These are phyloP conservation scores for Neurospora sp. DNA, from an alignment of 495 filamentous ascomycete species.

Conservation along the genomic window DNA sequence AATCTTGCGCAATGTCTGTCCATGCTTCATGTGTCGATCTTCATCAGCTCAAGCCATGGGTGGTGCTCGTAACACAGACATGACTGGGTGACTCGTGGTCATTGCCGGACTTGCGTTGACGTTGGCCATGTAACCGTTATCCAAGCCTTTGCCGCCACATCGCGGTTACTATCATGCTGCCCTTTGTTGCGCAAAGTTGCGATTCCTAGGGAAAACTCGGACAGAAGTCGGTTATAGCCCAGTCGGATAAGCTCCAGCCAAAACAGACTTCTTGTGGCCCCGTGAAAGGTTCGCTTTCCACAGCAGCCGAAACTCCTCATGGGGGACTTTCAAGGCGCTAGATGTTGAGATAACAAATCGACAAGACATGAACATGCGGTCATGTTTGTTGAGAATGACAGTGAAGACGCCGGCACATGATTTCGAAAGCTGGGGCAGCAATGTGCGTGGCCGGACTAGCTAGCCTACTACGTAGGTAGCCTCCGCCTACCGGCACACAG, in stretches of 20 bases:
- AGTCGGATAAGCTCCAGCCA: neutral
- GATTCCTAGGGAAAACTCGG: neutral
- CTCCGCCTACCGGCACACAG: conserved; percentile 7
- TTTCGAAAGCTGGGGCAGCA: neutral
- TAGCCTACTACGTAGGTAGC: neutral
- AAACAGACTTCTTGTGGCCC: neutral
- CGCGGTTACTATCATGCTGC: neutral
- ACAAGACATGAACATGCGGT: neutral
- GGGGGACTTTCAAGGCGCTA: neutral
- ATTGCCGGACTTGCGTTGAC: neutral
- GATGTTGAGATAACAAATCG: neutral
- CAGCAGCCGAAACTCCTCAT: neutral
- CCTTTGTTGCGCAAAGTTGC: neutral
- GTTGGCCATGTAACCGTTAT: neutral
- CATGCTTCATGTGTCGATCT: neutral
- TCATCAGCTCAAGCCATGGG: neutral
- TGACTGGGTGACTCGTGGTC: neutral
- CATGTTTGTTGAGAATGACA: conserved; percentile 4
- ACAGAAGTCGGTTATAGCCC: neutral
- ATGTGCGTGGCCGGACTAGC: conserved; percentile 1
- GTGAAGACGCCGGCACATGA: neutral
- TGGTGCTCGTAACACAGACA: neutral
- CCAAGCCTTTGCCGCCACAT: neutral
- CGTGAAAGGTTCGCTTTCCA: neutral
- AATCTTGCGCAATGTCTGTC: neutral